Conservation (phyloP, 768 basidiomycete genomes). For the Phylloporus scabripes region DNA sequence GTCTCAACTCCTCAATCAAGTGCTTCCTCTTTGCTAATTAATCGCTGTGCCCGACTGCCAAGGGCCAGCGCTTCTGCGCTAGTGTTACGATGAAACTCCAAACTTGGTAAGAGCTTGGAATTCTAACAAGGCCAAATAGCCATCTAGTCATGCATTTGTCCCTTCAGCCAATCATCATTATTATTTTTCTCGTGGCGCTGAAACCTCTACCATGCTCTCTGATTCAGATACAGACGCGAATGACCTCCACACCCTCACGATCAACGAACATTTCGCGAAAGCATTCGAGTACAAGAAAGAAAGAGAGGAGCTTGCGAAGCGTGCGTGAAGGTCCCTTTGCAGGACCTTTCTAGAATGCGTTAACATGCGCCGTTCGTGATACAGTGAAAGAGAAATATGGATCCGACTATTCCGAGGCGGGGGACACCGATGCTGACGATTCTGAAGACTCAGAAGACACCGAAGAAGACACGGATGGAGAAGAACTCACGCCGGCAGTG, state of each 20-base stretch:
- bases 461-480: constrained; percentile 93
- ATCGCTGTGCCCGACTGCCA: too few species aligned
- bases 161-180: too few species aligned
- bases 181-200: too few species aligned
- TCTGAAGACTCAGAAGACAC: constrained; percentile 62
- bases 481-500: constrained; percentile 87
- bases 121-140: constrained; percentile 22
- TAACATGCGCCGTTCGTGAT: not conserved
- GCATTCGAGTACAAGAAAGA: constrained; percentile 82
- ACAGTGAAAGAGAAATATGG: constrained; percentile 87
- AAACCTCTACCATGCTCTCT: constrained; percentile 36
- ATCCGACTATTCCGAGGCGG: constrained; percentile 49
- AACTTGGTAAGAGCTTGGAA: constrained; percentile 5
- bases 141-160: too few species aligned
- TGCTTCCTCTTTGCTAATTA: too few species aligned
- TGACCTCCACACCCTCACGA: constrained; percentile 47
- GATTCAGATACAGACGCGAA: constrained; percentile 45
- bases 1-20: too few species aligned
- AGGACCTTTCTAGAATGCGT: not conserved
- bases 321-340: constrained; percentile 38
- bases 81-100: too few species aligned
- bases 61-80: too few species aligned
- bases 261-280: constrained; percentile 75
- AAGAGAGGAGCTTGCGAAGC: constrained; percentile 73
- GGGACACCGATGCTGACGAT: constrained; percentile 25